These are phyloP conservation scores for Blastobotrys proliferans DNA, from an alignment of 1,139 yeast genomes.

Conservation along the genomic window DNA sequence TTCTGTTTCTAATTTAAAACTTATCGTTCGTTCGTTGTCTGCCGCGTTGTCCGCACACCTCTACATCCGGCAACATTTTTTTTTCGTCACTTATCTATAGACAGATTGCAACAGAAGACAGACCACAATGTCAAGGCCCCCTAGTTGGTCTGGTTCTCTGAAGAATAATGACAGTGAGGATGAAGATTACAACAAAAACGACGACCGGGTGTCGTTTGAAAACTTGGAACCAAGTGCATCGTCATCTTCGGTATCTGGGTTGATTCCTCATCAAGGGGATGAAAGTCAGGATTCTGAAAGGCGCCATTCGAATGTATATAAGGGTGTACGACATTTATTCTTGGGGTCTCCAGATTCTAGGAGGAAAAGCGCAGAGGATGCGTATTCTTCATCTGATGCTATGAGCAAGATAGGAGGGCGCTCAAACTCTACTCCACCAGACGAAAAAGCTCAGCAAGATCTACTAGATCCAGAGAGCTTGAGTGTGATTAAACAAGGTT, in stretches of 20 bases:
- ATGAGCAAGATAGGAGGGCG: too few relatives aligned
- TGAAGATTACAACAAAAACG: neutral
- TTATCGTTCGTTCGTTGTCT: too few relatives aligned
- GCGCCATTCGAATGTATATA: conserved; percentile 13
- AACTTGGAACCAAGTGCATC: conserved; percentile 7
- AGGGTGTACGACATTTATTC: conserved; percentile 15
- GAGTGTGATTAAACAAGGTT: conserved; percentile 21
- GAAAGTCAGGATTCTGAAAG: neutral
- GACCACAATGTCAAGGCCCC: conserved; percentile 7
- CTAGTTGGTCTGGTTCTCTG: conserved; percentile 8
- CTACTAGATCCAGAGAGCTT: conserved; percentile 16
- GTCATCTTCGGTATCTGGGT: conserved; percentile 7
- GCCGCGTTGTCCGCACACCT: too few relatives aligned
- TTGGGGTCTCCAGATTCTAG: conserved; percentile 3
- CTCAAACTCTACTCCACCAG: conserved; percentile 5
- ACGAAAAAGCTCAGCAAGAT: too few relatives aligned
- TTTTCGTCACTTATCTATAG: too few relatives aligned
- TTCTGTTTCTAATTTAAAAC: too few relatives aligned
- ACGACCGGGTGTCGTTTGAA: conserved; percentile 4
- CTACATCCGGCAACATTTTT: too few relatives aligned
- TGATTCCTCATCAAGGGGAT: conserved; percentile 2
- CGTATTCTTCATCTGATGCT: too few relatives aligned
- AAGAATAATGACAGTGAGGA: conserved; percentile 5
- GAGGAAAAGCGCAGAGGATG: too few relatives aligned
- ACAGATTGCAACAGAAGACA: neutral